These are phyloP conservation scores for Fusarium mundagurra DNA, from an alignment of 2,329 filamentous ascomycete genomes.

Conservation along the genomic window DNA sequence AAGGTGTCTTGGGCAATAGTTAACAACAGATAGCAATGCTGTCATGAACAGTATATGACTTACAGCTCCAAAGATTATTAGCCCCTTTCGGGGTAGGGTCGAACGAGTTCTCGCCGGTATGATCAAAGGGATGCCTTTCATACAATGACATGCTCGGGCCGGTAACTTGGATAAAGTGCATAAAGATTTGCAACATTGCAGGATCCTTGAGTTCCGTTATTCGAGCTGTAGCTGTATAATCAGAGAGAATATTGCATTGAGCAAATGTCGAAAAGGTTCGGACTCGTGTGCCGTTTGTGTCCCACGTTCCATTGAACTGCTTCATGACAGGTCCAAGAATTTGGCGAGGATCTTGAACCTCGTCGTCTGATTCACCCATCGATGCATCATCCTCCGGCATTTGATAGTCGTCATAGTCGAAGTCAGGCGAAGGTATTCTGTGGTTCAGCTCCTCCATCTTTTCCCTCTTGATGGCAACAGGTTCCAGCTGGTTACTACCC, in stretches of 20 bases:
- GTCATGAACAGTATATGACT: constrained; percentile 41
- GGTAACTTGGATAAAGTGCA: constrained; percentile 90
- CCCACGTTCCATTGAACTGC: constrained; percentile 46
- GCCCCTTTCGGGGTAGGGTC: constrained; percentile 69
- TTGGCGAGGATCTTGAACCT: constrained; percentile 54
- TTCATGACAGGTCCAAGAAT: constrained; percentile 49
- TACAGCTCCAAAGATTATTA: constrained; percentile 72
- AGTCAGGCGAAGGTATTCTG: constrained; percentile 12
- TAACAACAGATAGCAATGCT: constrained; percentile 17
- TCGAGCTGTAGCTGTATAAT: constrained; percentile 71
- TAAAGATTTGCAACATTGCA: constrained; percentile 84
- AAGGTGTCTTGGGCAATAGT: constrained; percentile 69
- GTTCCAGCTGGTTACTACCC: constrained; percentile 7
- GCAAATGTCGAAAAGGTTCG: constrained; percentile 61
- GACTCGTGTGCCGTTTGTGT: constrained; percentile 53
- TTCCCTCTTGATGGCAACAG: constrained; percentile 12
- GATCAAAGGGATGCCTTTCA: constrained; percentile 82
- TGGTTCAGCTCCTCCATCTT: constrained; percentile 8
- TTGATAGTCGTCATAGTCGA: constrained; percentile 46
- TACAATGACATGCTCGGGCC: constrained; percentile 88
- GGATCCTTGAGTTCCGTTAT: constrained; percentile 82
- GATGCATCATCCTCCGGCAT: constrained; percentile 67
- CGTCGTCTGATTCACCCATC: constrained; percentile 70
- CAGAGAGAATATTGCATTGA: constrained; percentile 64
- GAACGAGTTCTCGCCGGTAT: constrained; percentile 67